Evolutionary conservation across 352 stramenopile species (phyloP).

Genomic region (Lagenidium sp.): DNA sequence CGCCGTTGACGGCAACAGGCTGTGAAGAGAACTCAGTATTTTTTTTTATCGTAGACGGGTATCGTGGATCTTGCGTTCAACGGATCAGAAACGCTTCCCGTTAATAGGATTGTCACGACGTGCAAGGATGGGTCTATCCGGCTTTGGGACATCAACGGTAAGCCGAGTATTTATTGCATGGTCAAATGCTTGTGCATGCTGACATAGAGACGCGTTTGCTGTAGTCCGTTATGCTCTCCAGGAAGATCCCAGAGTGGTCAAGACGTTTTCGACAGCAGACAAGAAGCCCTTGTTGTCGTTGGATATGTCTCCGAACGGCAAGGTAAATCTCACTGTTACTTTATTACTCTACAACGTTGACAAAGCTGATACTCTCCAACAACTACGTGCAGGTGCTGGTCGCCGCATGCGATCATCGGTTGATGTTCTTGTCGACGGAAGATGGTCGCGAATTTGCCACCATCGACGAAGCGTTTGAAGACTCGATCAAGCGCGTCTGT

Average conservation of each 20-base stretch:
- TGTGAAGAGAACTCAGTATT: no score
- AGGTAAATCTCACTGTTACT: constrained; percentile 25
- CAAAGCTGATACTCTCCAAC: no score
- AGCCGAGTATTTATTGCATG: background rate
- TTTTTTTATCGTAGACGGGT: constrained; percentile 30
- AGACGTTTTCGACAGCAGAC: constrained; percentile 43
- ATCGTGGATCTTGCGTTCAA: constrained; percentile 73
- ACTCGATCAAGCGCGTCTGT: constrained; percentile 46
- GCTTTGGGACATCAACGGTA: constrained; percentile 78
- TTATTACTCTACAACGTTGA: no score
- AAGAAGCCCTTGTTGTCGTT: constrained; percentile 46
- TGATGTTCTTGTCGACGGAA: constrained; percentile 48
- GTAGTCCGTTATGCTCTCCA: constrained; percentile 72
- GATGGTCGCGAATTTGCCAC: constrained; percentile 36
- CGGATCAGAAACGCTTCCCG: constrained; percentile 53
- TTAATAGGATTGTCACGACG: constrained; percentile 65
- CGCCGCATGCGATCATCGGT: constrained; percentile 33
- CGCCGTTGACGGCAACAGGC: no score
- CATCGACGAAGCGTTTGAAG: constrained; percentile 54
- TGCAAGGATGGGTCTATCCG: constrained; percentile 73
- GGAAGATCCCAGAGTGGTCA: constrained; percentile 67
- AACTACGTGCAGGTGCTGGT: constrained; percentile 32
- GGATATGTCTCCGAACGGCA: constrained; percentile 56
- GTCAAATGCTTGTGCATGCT: no score
- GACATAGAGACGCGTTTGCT: background rate